Base-by-base conservation (phyloP, 352 stramenopile species). In the Globisporangium cederbergense region DNA sequence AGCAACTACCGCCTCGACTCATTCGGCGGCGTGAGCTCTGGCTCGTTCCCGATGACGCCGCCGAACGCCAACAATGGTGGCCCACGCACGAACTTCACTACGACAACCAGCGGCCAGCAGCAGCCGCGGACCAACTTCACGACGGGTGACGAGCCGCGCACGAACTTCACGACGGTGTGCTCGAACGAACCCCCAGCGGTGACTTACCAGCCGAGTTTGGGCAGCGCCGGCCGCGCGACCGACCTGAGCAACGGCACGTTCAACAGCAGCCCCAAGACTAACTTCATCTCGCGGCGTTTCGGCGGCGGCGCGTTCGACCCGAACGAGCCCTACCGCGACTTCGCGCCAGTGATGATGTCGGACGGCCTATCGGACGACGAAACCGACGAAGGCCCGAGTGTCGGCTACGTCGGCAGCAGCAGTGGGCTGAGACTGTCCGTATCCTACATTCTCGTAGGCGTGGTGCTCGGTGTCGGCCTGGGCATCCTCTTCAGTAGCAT, bases 371-470 rank as follows among this genome's bases (percentile, higher is more conserved):
- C 63, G 3, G 65, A 52, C 25, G 28, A 61, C 11, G 36, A 30
- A 0, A 20, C n/a, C 1, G 53, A 36, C 22, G 60, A 49, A 50
- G 28, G n/a, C 4, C 20, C 32, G 20, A 60, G 42, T 38, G 56
- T 60, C 0, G 55, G 46, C 11, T 74, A 72, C 55, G 66, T 75
- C 50, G 72, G 72, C 46, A 67, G 58, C 20, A 71, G 74, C 63
- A 86, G 73, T 38, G 75, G 70, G 13, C 64, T 85, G 25, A 72
- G 76, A 34, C 67, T 90, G 60, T 89, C 81, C 4, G 70, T 87
- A 8, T 57, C 59, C 58, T 77, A 77, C 70, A 85, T 83, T 30
- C 73, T 90, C 51, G 60, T 86, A 7, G 79, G 83, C 14, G 74
- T 85, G 10, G 52, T 75, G 0, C 18, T 86, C 2, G 85, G 83